Percentiles rank a stretch among this genome's conserved stretches.
Conservation (phyloP, 2,329 filamentous ascomycete genomes). For the Fusarium pseudograminearum region DNA sequence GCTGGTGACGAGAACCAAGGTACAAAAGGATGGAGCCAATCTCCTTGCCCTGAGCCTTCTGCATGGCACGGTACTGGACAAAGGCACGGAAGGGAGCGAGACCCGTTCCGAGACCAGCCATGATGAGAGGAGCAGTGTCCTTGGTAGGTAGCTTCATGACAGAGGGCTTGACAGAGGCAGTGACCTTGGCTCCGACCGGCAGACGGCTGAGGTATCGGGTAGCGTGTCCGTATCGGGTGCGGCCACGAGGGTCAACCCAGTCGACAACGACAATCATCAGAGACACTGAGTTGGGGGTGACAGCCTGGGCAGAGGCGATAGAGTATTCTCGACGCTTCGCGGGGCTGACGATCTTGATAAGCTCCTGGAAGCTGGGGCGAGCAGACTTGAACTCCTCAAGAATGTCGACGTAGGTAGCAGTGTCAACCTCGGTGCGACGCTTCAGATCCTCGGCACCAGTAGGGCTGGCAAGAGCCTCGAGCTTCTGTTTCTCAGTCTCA, state of each 20-base stretch:
- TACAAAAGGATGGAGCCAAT: slow-evolving; percentile 95
- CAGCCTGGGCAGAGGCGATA: slow-evolving; percentile 97
- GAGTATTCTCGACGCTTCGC: slow-evolving; percentile 98
- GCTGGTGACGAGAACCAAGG: slow-evolving; percentile 96
- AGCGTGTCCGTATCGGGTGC: slow-evolving; percentile 91
- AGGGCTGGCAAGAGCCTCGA: slow-evolving; percentile 79
- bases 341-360: slow-evolving; percentile 86
- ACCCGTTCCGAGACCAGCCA: slow-evolving; percentile 98
- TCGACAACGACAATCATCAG: slow-evolving; percentile 97
- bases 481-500: slow-evolving; percentile 82
- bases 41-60: slow-evolving; percentile 96
- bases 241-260: slow-evolving; percentile 91
- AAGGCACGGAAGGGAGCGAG: slow-evolving; percentile 99
- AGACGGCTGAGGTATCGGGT: slow-evolving; percentile 89
- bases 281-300: slow-evolving; percentile 88
- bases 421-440: slow-evolving; percentile 89
- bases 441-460: slow-evolving; percentile 93
- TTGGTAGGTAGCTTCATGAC: slow-evolving; percentile 97
- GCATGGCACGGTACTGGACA: slow-evolving; percentile 96
- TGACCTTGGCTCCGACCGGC: slow-evolving; percentile 80
- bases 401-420: slow-evolving; percentile 89
- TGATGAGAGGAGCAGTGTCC: slow-evolving; percentile 93
- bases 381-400: slow-evolving; percentile 91
- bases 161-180: slow-evolving; percentile 94
- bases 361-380: slow-evolving; percentile 87